Evolutionary conservation across 352 stramenopile species (phyloP).

Genomic region (Aphanomyces cochlioides): DNA sequence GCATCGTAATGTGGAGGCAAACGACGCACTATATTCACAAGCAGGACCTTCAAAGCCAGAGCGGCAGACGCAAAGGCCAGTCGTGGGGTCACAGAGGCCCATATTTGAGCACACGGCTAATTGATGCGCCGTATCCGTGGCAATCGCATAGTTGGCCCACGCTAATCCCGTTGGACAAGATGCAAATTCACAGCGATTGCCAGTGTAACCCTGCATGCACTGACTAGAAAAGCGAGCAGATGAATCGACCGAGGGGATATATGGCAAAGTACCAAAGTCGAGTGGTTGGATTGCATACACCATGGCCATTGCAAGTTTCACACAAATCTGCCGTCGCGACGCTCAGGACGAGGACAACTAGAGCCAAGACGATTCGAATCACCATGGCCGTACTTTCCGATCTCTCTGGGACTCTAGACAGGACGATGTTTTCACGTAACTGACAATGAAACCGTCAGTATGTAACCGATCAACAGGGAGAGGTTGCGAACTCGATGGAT

Average conservation of each 20-base stretch:
- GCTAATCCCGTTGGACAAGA: slow-evolving; percentile 55
- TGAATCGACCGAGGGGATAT: too few relatives aligned
- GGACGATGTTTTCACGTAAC: too few relatives aligned
- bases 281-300: slow-evolving; percentile 41
- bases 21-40: slow-evolving; percentile 47
- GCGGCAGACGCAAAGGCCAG: slow-evolving; percentile 46
- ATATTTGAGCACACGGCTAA: slow-evolving; percentile 71
- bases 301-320: slow-evolving; percentile 54
- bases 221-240: background rate
- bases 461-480: too few relatives aligned
- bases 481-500: too few relatives aligned
- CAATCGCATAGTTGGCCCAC: slow-evolving; percentile 61
- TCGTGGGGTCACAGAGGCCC: slow-evolving; percentile 49
- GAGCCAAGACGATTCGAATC: too few relatives aligned
- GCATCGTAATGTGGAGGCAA: too few relatives aligned
- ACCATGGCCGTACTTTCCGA: too few relatives aligned
- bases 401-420: too few relatives aligned
- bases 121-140: slow-evolving; percentile 50
- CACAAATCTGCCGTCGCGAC: background rate
- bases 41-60: slow-evolving; percentile 50
- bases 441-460: too few relatives aligned
- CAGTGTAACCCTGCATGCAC: slow-evolving; percentile 5
- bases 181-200: slow-evolving; percentile 8
- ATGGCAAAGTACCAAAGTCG: background rate
- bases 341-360: too few relatives aligned